phyloP scores from a whole-genome alignment of 2,329 filamentous ascomycete species.

The Myriosclerotinia duriaeana region DNA sequence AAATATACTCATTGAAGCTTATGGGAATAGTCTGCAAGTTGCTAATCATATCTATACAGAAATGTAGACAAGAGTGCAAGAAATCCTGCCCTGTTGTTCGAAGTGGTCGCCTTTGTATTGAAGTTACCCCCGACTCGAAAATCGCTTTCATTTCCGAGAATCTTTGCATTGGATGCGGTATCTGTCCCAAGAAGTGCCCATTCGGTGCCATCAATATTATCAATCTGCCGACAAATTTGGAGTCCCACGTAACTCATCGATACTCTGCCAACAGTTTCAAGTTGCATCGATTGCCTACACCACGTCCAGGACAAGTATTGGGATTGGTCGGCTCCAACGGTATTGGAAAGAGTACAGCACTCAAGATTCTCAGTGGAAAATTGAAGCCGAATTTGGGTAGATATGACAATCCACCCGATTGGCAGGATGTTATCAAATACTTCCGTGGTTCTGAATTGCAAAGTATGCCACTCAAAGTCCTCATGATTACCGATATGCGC shows the following conservation, averaged over 20 bases:
- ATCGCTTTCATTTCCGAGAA: constrained; percentile 98
- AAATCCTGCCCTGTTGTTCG: constrained; percentile 97
- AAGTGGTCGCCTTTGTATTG: constrained; percentile 95
- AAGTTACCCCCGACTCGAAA: constrained; percentile 83
- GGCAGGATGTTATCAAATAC: constrained; percentile 98
- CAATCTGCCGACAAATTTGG: constrained; percentile 99
- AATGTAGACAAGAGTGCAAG: constrained; percentile 99
- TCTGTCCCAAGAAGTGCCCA: constrained; percentile 98
- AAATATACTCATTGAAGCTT: constrained; percentile 16
- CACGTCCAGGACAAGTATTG: constrained; percentile 89
- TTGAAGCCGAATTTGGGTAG: constrained; percentile 95
- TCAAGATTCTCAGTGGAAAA: constrained; percentile 98
- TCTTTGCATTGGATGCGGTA: constrained; percentile 97
- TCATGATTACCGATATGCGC: not conserved
- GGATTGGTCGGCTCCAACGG: constrained; percentile 98
- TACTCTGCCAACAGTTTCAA: constrained; percentile 99
- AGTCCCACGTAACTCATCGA: constrained; percentile 95
- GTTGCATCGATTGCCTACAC: constrained; percentile 93
- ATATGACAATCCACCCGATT: constrained; percentile 95
- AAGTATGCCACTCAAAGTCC: constrained; percentile 57
- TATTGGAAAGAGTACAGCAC: constrained; percentile 99
- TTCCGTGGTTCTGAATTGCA: constrained; percentile 97
- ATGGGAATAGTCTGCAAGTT: constrained; percentile 28
- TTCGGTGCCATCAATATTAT: constrained; percentile 99
- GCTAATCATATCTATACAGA: constrained; percentile 54